Conservation (phyloP, 306 rosid species). For the Vigna angularis region DNA sequence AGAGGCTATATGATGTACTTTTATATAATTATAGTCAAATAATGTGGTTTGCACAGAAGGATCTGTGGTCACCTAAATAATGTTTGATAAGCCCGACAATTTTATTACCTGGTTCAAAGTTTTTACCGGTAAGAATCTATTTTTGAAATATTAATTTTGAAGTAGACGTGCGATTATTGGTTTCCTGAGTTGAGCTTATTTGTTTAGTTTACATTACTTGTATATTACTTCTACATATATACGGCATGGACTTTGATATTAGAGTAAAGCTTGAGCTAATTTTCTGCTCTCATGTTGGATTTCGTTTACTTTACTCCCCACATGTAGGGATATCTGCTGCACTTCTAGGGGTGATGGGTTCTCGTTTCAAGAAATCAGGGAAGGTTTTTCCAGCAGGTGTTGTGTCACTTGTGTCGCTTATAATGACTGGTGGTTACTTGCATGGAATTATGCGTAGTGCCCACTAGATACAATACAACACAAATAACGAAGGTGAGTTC, state of each 20-base stretch:
- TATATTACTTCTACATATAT: not conserved
- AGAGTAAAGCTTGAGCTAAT: not conserved
- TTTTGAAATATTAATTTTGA: not conserved
- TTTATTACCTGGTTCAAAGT: not conserved
- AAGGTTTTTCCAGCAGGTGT: conserved; percentile 97
- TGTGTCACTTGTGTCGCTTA: conserved; percentile 83
- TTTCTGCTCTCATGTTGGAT: conserved; percentile 27
- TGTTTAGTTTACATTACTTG: not conserved
- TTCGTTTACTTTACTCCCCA: not conserved
- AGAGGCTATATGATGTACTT: not conserved
- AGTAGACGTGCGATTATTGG: not conserved
- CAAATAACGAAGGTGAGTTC: conserved; percentile 27
- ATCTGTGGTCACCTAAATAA: no score
- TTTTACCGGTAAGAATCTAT: not conserved
- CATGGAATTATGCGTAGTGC: conserved; percentile 88
- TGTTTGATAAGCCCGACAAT: no score
- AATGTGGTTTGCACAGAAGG: not conserved
- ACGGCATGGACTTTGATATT: no score
- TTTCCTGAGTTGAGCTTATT: not conserved
- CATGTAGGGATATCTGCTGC: conserved; percentile 86
- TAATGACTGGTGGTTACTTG: conserved; percentile 94
- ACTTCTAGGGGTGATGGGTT: conserved; percentile 91
- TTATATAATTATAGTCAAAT: not conserved
- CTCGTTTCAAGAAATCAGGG: conserved; percentile 92
- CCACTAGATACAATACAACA: conserved; percentile 64